These are phyloP conservation scores for Amphichorda felina DNA, from an alignment of 2,329 filamentous ascomycete genomes.

Conservation along the genomic window DNA sequence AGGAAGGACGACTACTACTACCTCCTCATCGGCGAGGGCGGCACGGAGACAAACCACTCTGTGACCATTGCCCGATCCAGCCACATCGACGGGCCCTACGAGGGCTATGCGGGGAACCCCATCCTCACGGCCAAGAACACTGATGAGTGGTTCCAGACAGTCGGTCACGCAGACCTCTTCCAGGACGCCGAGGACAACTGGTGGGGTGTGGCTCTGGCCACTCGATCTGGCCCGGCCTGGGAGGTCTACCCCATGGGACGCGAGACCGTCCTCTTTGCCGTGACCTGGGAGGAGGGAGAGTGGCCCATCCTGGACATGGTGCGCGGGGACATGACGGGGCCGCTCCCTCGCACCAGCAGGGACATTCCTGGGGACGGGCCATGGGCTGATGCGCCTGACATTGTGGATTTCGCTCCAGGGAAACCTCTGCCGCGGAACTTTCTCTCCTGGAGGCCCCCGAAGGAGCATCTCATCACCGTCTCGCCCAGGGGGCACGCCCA, in stretches of 20 bases:
- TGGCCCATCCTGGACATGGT: too few relatives aligned
- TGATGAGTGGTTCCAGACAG: constrained; percentile 25
- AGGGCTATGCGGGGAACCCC: constrained; percentile 26
- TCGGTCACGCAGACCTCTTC: constrained; percentile 32
- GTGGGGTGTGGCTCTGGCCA: constrained; percentile 13
- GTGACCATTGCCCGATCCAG: constrained; percentile 28
- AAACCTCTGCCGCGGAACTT: too few relatives aligned
- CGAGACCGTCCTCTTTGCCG: too few relatives aligned
- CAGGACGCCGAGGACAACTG: constrained; percentile 32
- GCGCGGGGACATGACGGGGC: too few relatives aligned
- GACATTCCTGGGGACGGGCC: too few relatives aligned
- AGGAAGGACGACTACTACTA: constrained; percentile 31
- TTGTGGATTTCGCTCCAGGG: too few relatives aligned
- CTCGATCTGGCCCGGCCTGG: constrained; percentile 18
- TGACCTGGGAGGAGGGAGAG: too few relatives aligned
- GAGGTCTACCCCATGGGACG: constrained; percentile 31
- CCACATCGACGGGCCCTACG: constrained; percentile 28
- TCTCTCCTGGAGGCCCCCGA: too few relatives aligned
- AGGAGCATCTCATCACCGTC: too few relatives aligned
- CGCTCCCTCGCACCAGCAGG: too few relatives aligned
- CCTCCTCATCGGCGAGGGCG: constrained; percentile 35
- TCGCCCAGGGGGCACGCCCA: too few relatives aligned
- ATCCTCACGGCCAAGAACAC: constrained; percentile 25
- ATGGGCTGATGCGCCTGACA: too few relatives aligned
- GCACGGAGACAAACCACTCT: constrained; percentile 27